A percentile compares a stretch with the other conserved stretches of the same genome.
Conservation (phyloP, 2,329 filamentous ascomycete species). For the Xylariaceae sp. region DNA sequence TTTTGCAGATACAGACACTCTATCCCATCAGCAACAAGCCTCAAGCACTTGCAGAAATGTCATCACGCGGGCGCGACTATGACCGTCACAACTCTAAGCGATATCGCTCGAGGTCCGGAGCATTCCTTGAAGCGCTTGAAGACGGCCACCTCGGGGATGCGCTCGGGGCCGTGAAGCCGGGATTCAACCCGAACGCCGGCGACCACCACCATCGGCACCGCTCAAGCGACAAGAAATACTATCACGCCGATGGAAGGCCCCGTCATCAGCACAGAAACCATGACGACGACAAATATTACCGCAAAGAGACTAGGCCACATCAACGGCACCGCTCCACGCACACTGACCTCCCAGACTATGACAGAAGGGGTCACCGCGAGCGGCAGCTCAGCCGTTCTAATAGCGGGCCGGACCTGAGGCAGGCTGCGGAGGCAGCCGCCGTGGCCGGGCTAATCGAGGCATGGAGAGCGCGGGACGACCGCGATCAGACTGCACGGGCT, state of each 20-base stretch:
- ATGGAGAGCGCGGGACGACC: constrained; percentile 26
- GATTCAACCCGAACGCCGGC: not conserved
- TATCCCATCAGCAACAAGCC: not conserved
- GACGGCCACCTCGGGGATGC: not conserved
- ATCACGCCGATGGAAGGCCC: not conserved
- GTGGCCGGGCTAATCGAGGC: constrained; percentile 30
- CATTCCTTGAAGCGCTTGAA: constrained; percentile 1
- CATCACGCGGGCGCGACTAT: constrained; percentile 5
- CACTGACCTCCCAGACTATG: not conserved
- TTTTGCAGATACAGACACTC: not conserved
- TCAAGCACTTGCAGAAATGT: not conserved
- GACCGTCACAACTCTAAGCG: not conserved
- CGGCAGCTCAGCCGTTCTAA: not conserved
- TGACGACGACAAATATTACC: not conserved
- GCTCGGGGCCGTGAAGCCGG: not conserved
- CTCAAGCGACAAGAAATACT: not conserved
- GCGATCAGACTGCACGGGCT: constrained; percentile 22
- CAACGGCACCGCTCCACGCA: not conserved
- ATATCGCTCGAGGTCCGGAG: not conserved
- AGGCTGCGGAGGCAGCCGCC: constrained; percentile 30
- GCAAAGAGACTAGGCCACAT: not conserved
- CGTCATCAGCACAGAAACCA: not conserved
- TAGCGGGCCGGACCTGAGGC: constrained; percentile 19
- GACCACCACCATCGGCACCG: not conserved
- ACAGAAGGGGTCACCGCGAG: not conserved